These are phyloP conservation scores for Claviceps spartinae DNA, from an alignment of 2,329 filamentous ascomycete genomes.

Conservation along the genomic window DNA sequence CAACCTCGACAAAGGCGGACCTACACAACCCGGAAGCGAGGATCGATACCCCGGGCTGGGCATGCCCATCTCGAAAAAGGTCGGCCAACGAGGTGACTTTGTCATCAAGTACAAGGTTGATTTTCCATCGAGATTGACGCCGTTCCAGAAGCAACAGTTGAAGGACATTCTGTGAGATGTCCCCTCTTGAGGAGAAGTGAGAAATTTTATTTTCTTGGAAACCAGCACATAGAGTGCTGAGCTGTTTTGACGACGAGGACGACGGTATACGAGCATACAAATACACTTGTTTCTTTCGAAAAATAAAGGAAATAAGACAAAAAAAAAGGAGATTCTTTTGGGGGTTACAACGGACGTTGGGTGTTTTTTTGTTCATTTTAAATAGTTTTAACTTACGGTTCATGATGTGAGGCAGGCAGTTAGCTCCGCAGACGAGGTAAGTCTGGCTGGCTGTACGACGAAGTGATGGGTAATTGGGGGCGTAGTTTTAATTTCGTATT, in stretches of 20 bases:
- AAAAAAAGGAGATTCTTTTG: background rate
- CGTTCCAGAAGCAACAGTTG: slow-evolving; percentile 65
- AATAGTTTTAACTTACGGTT: background rate
- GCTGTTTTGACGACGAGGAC: slow-evolving; percentile 1
- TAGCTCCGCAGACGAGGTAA: background rate
- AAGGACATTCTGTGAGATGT: slow-evolving; percentile 55
- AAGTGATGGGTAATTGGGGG: too few relatives aligned
- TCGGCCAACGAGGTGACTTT: slow-evolving; percentile 71
- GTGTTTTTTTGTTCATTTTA: background rate
- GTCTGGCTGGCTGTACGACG: too few relatives aligned
- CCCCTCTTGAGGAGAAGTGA: background rate
- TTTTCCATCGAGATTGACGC: slow-evolving; percentile 68
- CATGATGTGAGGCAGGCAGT: background rate
- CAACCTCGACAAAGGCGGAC: slow-evolving; percentile 63
- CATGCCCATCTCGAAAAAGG: slow-evolving; percentile 91
- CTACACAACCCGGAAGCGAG: slow-evolving; percentile 70
- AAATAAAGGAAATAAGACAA: background rate
- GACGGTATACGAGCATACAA: background rate
- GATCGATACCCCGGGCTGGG: slow-evolving; percentile 76
- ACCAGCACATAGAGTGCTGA: slow-evolving; percentile 1
- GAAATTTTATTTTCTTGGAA: background rate
- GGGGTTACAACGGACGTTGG: slow-evolving; percentile 3
- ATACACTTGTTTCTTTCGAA: too few relatives aligned
- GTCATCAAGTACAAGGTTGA: slow-evolving; percentile 84
- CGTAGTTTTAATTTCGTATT: too few relatives aligned